Evolutionary conservation across 2,329 filamentous ascomycete species (phyloP).

Genomic region (Penicillium sp.): DNA sequence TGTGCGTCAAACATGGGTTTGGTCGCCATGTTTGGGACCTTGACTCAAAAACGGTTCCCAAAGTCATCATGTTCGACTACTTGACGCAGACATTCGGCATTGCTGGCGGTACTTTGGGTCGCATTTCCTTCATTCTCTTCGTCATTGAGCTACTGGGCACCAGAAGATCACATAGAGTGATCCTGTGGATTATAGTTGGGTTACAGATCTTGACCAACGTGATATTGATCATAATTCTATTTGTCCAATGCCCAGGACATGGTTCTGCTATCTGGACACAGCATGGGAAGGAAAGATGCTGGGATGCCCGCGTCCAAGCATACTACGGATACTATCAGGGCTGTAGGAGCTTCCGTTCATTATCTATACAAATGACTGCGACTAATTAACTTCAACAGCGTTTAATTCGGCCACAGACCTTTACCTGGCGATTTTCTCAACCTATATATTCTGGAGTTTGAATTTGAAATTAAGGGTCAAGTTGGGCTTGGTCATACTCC

Average conservation of each 20-base stretch:
- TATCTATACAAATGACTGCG: neutral
- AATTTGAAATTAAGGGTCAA: slow-evolving; percentile 31
- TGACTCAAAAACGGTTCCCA: neutral
- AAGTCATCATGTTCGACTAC: slow-evolving; percentile 25
- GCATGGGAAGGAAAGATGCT: slow-evolving; percentile 16
- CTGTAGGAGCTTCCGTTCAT: slow-evolving; percentile 9
- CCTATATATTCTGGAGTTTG: slow-evolving; percentile 32
- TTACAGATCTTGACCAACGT: slow-evolving; percentile 23
- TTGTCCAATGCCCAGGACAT: slow-evolving; percentile 24
- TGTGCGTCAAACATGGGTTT: slow-evolving; percentile 19
- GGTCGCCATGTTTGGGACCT: slow-evolving; percentile 15
- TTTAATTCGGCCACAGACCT: slow-evolving; percentile 30
- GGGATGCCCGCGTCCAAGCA: slow-evolving; percentile 20
- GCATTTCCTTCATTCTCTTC: slow-evolving; percentile 24
- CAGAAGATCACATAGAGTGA: slow-evolving; percentile 11
- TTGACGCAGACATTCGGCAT: slow-evolving; percentile 23
- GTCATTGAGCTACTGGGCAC: slow-evolving; percentile 20
- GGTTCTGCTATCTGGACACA: slow-evolving; percentile 22
- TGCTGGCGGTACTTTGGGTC: slow-evolving; percentile 18
- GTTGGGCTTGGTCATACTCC: slow-evolving; percentile 25
- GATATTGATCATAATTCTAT: slow-evolving; percentile 24
- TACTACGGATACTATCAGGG: slow-evolving; percentile 29
- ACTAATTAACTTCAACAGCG: slow-evolving; percentile 5
- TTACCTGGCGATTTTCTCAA: slow-evolving; percentile 29
- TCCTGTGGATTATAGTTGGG: slow-evolving; percentile 18